Base-by-base conservation (phyloP, 768 basidiomycete species). In the Pisolithus orientalis region DNA sequence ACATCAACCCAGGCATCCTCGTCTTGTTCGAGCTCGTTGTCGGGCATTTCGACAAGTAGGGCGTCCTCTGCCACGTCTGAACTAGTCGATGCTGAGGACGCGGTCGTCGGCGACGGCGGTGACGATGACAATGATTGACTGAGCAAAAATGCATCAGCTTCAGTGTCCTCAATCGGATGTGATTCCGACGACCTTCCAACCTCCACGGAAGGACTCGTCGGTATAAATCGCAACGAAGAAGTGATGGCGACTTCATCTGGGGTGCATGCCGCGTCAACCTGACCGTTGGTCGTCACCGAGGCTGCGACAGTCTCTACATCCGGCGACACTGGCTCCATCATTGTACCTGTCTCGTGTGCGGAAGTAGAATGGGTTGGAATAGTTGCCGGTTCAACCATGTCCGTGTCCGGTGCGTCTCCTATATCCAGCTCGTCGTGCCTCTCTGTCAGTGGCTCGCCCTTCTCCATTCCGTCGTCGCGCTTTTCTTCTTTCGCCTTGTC, bases 1-100 rank as follows among this genome's bases (percentile, higher is more conserved):
- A 76, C 62, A 45, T 75, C 73, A 3, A 69, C 71, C 75, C 75
- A 76, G 14, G 32, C 29, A 44, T 52, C 55, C n/a, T 52, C 54
- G 27, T 45, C 27, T 5, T 29, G 14, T 25, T 45, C 44, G 28
- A 47, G 44, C 45, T 52, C 54, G 38, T 45, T 10, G 6, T 27
- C 44, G n/a, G 44, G 44, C n/a, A 9, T 28, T 27, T 54, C 53
- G n/a, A 39, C 51, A 25, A 66, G 66, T 39, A 60, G 56, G 14
- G 59, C 62, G 14, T 59, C 57, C 3, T 44, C 47, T 5, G 34
- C 43, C 27, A 32, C 37, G 21, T 32, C 37, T 28, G 46, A 16
- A 44, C 2, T 28, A 28, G 9, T 14, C 44, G 51, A 44, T 51
- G 43, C 16, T 32, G 50, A 8, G 40, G 34, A 34, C 5, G 13